Evolutionary conservation across 345 rosid species (phyloP), one percentile per base, ranked within the genome.

Genomic region (Aquilaria sinensis): DNA sequence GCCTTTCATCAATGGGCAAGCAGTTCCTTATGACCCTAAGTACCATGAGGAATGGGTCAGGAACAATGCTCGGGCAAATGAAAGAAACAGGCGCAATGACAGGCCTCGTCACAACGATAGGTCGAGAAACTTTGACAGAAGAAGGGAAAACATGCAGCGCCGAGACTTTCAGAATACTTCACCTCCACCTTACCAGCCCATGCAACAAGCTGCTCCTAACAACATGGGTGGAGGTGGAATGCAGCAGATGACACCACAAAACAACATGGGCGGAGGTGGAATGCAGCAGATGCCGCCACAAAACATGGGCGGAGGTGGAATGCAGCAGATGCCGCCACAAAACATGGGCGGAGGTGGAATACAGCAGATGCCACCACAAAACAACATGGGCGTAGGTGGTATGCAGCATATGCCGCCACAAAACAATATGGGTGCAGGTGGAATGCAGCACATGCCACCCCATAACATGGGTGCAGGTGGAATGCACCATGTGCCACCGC

Each of bases 41-140:
- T 90, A 90, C 65, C 96, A 90, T 11, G 97, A 94, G 77, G 99
- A 94, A 72, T 94, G 99, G 99, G 79, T 87, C 51, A 90, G 93
- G 78, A 94, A 94, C 82, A 87, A 91, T 67, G 84, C 86, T 2
- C 75, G 89, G 49, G 97, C 99, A 12, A 90, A 79, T 57, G 97
- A 94, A 60, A 82, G 99, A 57, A 94, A 94, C 63, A 78, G 88
- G 61, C 93, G 93, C 55, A 90, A 88, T 57, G 95, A 86, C 67
- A 77, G 96, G 46, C 96, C 97, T 15, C 85, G 90, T 16, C 82
- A 74, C 72, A 73, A 67, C 10, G 97, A 90, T 45, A 73, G 87
- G 67, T 87, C 91, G n/a, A 86, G 96, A 73, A 94, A 85, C 77
- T 91, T 77, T 62, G 96, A 88, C 29, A 84, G 97, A 64, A 90